These are phyloP conservation scores for Trichoderma sp. DNA, from an alignment of 2,329 filamentous ascomycete genomes.

Conservation along the genomic window DNA sequence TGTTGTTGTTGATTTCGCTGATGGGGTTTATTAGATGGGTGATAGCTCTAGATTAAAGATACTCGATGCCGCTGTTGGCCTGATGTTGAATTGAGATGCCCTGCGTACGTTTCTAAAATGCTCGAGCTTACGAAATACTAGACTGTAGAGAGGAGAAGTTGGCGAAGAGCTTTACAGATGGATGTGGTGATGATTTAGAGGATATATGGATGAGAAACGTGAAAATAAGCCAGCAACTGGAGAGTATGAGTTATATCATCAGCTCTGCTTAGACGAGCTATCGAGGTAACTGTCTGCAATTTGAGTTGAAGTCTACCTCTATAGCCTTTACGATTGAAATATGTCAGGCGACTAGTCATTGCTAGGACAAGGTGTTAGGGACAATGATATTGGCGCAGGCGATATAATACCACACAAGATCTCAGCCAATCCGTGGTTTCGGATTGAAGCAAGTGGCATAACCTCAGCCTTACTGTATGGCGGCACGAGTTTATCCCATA, in stretches of 20 bases:
- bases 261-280: background rate
- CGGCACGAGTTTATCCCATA: too few species aligned
- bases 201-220: background rate
- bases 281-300: background rate
- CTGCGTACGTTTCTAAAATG: background rate
- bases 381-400: background rate
- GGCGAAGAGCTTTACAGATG: accelerated
- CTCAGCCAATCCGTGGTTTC: too few species aligned
- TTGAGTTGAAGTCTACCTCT: too few species aligned
- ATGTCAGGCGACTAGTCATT: too few species aligned
- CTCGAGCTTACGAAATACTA: background rate
- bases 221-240: background rate
- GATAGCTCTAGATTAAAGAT: background rate
- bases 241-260: background rate
- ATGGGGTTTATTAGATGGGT: background rate
- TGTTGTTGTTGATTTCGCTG: background rate
- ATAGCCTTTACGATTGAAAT: too few species aligned
- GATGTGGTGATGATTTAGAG: background rate
- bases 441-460: too few species aligned
- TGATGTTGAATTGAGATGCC: background rate
- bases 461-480: too few species aligned
- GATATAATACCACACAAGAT: background rate
- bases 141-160: background rate
- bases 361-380: background rate
- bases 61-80: background rate